phyloP scores from a whole-genome alignment of 2,329 filamentous ascomycete genomes.

The Venturiaceae sp. region DNA sequence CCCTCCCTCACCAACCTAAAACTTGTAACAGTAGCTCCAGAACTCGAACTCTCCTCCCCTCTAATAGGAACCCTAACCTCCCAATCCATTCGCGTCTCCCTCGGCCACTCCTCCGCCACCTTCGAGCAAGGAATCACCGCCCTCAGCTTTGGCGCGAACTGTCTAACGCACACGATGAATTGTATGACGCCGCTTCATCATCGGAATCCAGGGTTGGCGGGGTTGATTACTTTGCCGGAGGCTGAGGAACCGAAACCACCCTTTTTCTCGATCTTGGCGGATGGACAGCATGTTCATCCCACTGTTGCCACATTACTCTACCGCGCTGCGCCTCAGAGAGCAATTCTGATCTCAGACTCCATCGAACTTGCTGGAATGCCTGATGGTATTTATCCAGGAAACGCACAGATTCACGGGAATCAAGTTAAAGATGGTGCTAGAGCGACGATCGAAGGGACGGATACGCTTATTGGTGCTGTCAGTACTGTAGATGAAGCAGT shows the following conservation, averaged over 20 bases:
- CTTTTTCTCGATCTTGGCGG: slow-evolving; percentile 44
- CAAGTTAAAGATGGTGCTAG: slow-evolving; percentile 40
- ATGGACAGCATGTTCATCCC: slow-evolving; percentile 45
- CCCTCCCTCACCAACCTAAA: slow-evolving; percentile 33
- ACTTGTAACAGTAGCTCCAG: slow-evolving; percentile 43
- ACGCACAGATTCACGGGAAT: slow-evolving; percentile 39
- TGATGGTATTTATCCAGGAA: slow-evolving; percentile 41
- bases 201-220: slow-evolving; percentile 41
- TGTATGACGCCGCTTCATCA: slow-evolving; percentile 43
- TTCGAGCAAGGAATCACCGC: slow-evolving; percentile 36
- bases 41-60: slow-evolving; percentile 30
- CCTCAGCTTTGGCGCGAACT: slow-evolving; percentile 37
- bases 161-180: slow-evolving; percentile 46
- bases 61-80: slow-evolving; percentile 32
- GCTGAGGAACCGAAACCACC: slow-evolving; percentile 21
- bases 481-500: slow-evolving; percentile 41
- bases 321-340: slow-evolving; percentile 33
- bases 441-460: slow-evolving; percentile 42
- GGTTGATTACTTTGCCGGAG: slow-evolving; percentile 23
- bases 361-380: slow-evolving; percentile 44
- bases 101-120: slow-evolving; percentile 42
- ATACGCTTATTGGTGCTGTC: slow-evolving; percentile 46
- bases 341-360: slow-evolving; percentile 44
- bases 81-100: slow-evolving; percentile 34
- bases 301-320: slow-evolving; percentile 38